Conservation (phyloP, 2,329 filamentous ascomycete species). For the Tolypocladium album region DNA sequence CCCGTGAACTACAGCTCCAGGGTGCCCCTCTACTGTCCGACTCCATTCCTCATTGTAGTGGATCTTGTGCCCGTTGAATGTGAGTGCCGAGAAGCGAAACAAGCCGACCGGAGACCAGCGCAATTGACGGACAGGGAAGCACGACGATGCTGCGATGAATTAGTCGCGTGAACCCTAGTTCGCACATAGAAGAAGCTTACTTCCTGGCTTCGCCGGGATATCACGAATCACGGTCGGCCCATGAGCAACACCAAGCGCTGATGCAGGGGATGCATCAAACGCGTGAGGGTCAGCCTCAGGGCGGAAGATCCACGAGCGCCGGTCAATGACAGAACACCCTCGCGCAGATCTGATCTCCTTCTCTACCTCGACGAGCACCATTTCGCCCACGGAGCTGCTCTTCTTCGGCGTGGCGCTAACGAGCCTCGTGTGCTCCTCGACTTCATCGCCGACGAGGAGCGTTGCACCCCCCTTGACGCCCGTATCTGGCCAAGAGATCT, state of each 20-base stretch:
- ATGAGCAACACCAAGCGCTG: conserved; percentile 5
- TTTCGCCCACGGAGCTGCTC: conserved; percentile 43
- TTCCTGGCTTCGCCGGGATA: conserved; percentile 1
- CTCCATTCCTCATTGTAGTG: conserved; percentile 66
- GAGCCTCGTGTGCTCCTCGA: conserved; percentile 45
- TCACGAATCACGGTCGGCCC: conserved; percentile 17
- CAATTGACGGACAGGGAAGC: conserved; percentile 17
- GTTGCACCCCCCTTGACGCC: conserved; percentile 2
- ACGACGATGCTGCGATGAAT: conserved; percentile 5
- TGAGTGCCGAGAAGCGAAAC: conserved; percentile 76
- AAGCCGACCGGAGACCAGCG: conserved; percentile 41
- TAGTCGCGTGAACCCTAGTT: neutral
- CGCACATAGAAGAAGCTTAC: conserved; percentile 4
- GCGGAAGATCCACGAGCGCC: conserved; percentile 38
- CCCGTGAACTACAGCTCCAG: conserved; percentile 65
- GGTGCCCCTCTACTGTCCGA: conserved; percentile 55
- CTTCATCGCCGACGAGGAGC: conserved; percentile 42
- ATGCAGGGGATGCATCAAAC: conserved; percentile 8
- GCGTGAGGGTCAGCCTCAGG: conserved; percentile 17
- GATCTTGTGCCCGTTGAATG: conserved; percentile 79
- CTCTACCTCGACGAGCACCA: conserved; percentile 55
- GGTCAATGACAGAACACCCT: conserved; percentile 43
- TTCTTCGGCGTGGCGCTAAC: conserved; percentile 42
- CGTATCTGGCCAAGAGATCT: conserved; percentile 41
- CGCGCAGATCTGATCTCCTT: conserved; percentile 44